phyloP scores from a whole-genome alignment of 257 asterid genomes.

The Galeopsis tetrahit region DNA sequence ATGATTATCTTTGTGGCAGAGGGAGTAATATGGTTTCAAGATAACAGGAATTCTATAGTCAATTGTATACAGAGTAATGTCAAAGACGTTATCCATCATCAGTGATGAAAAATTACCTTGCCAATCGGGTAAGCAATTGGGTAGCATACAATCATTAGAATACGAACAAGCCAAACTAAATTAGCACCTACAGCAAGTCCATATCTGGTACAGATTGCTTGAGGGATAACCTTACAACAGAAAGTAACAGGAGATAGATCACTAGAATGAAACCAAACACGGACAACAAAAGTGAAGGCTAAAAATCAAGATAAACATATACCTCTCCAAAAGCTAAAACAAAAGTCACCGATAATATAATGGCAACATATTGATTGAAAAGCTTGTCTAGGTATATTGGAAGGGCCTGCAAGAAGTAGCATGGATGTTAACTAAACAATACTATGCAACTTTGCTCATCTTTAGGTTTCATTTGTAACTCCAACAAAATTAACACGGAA shows the following conservation, averaged over 20 bases:
- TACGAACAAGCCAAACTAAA: constrained; percentile 86
- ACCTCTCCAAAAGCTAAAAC: constrained; percentile 95
- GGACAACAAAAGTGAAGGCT: constrained; percentile 23
- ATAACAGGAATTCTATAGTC: constrained; percentile 5
- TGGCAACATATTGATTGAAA: constrained; percentile 95
- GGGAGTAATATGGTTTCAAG: neutral
- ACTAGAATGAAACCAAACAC: constrained; percentile 3
- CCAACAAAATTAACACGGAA: constrained; percentile 2
- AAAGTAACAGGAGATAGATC: constrained; percentile 26
- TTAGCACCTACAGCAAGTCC: constrained; percentile 98
- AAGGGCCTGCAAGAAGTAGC: constrained; percentile 79
- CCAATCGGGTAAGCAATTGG: constrained; percentile 95
- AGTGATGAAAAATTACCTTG: constrained; percentile 67
- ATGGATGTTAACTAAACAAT: constrained; percentile 23
- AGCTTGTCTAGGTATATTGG: constrained; percentile 90
- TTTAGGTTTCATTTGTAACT: neutral
- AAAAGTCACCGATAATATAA: constrained; percentile 91
- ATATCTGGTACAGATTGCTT: constrained; percentile 97
- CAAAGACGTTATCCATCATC: constrained; percentile 36
- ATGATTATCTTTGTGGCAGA: too few relatives aligned
- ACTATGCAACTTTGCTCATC: constrained; percentile 7
- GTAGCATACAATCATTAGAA: constrained; percentile 83
- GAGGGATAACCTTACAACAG: constrained; percentile 86
- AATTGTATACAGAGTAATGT: constrained; percentile 9
- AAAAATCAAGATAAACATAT: constrained; percentile 26